phyloP scores from a whole-genome alignment of 305 asterid genomes.

The Rubia peregrina region DNA sequence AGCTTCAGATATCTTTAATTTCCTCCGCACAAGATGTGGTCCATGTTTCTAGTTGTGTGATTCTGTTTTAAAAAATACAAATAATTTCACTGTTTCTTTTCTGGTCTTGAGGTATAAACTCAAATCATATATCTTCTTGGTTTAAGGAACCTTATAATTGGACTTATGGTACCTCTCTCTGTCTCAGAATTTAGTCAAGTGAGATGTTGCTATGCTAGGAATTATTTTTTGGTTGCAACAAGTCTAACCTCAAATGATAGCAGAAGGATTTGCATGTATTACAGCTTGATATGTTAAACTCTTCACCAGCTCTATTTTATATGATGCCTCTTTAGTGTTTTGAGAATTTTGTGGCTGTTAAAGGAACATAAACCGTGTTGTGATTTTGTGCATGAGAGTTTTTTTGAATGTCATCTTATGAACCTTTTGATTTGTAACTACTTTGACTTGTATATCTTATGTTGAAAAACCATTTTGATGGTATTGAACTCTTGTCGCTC shows the following conservation, averaged over 20 bases:
- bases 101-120: neutral
- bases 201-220: neutral
- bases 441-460: constrained; percentile 10
- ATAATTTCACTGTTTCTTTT: neutral
- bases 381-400: neutral
- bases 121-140: neutral
- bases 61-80: neutral
- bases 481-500: constrained; percentile 18
- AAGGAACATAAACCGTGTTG: neutral
- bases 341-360: neutral
- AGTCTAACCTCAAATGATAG: no score
- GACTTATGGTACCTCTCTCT: neutral
- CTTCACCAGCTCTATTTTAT: neutral
- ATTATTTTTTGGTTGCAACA: neutral
- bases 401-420: neutral
- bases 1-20: neutral
- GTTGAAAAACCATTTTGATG: neutral
- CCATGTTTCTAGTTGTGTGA: neutral
- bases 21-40: neutral
- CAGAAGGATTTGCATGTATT: neutral
- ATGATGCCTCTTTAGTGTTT: neutral
- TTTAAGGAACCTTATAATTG: neutral
- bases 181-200: neutral
- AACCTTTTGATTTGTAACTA: neutral
- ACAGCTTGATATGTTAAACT: neutral